Evolutionary conservation across 2,329 filamentous ascomycete species (phyloP).

Genomic region (Fusarium sp.): DNA sequence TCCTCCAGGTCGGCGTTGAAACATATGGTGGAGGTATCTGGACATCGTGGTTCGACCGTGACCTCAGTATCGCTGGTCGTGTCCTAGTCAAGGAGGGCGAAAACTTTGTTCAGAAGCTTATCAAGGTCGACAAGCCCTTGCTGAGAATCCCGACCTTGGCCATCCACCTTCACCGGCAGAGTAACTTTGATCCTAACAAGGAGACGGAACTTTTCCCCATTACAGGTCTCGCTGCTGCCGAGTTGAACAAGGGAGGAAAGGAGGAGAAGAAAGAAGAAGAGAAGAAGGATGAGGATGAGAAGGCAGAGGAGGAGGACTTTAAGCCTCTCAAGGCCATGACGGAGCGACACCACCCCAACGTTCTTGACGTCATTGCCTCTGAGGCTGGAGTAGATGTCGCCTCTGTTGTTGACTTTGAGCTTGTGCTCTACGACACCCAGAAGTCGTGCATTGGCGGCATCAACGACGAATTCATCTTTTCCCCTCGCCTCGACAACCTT

Average conservation of each 20-base stretch:
- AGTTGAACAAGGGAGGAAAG: constrained; percentile 78
- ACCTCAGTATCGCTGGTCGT: constrained; percentile 87
- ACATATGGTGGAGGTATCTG: constrained; percentile 96
- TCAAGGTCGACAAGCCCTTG: constrained; percentile 90
- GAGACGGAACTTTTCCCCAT: constrained; percentile 96
- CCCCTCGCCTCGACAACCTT: constrained; percentile 92
- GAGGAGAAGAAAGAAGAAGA: constrained; percentile 51
- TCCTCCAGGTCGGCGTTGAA: constrained; percentile 93
- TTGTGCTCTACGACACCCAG: constrained; percentile 96
- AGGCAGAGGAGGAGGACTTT: constrained; percentile 62
- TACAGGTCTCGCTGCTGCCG: constrained; percentile 82
- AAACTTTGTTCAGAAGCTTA: constrained; percentile 79
- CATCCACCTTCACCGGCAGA: constrained; percentile 87
- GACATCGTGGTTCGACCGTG: constrained; percentile 98
- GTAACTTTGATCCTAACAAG: constrained; percentile 93
- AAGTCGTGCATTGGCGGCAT: constrained; percentile 87
- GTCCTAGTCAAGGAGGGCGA: constrained; percentile 79
- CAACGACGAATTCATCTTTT: constrained; percentile 94
- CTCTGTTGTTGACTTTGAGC: constrained; percentile 90
- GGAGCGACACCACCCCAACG: constrained; percentile 86
- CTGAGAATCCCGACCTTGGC: constrained; percentile 92
- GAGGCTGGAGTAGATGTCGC: constrained; percentile 74
- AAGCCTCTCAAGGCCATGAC: constrained; percentile 77
- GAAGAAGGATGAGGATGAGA: constrained; percentile 49
- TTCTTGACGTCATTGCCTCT: constrained; percentile 83